Evolutionary conservation across 1,139 yeast species (phyloP).

Genomic region (Yamadazyma jaroonii): DNA sequence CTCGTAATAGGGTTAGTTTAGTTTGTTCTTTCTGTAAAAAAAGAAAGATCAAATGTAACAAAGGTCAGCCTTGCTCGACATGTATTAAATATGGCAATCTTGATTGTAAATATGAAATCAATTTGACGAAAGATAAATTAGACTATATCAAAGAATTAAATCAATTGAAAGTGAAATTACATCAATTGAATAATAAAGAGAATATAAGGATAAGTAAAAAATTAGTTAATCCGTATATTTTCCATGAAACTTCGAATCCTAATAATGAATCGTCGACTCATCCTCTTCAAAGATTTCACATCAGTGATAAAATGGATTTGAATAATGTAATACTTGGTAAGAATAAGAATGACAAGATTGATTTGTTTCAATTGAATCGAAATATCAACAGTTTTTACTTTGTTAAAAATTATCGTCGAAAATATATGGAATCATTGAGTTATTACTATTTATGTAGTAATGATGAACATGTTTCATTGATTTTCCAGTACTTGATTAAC

Average conservation of each 20-base stretch:
- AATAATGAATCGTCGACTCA: no score
- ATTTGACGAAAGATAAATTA: constrained; percentile 5
- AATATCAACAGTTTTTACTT: constrained; percentile 5
- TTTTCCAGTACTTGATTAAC: constrained; percentile 4
- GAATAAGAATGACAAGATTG: constrained; percentile 2
- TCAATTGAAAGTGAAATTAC: constrained; percentile 2
- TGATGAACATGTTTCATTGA: constrained; percentile 3
- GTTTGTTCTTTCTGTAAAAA: constrained; percentile 14
- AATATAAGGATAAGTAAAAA: neutral
- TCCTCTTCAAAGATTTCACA: neutral
- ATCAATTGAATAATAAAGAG: neutral
- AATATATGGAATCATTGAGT: constrained; percentile 2
- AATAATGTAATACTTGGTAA: neutral
- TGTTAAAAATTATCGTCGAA: constrained; percentile 2
- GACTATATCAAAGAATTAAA: constrained; percentile 7
- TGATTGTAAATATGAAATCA: constrained; percentile 8
- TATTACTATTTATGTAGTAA: constrained; percentile 3
- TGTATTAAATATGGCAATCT: constrained; percentile 13
- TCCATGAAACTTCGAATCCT: neutral
- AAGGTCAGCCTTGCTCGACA: constrained; percentile 12
- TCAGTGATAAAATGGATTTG: neutral
- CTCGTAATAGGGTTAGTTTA: constrained; percentile 10
- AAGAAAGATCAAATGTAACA: constrained; percentile 15
- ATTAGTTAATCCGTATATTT: constrained; percentile 2
- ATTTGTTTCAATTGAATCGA: constrained; percentile 3